A percentile compares a stretch with the other conserved stretches of the same genome.
phyloP scores from a whole-genome alignment of 352 stramenopile species.

The Phytophthora cajani region DNA sequence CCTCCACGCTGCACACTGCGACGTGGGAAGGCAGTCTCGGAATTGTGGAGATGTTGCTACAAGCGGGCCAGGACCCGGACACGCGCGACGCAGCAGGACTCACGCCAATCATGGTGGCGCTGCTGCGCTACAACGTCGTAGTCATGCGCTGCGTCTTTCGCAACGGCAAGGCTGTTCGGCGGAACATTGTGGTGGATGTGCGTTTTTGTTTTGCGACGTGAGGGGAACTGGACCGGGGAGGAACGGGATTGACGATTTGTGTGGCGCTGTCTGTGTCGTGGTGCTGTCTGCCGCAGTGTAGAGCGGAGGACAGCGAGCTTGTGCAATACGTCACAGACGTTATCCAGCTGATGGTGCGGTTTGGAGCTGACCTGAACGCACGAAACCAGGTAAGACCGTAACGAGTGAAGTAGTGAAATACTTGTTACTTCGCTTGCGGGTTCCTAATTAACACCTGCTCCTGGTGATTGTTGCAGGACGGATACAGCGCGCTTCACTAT shows the following conservation, averaged over 20 bases:
- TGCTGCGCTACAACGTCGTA: slow-evolving; percentile 34
- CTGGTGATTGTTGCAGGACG: slow-evolving; percentile 25
- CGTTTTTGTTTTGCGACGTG: slow-evolving; percentile 6
- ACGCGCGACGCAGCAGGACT: slow-evolving; percentile 23
- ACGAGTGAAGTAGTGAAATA: too few species aligned
- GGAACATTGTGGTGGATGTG: slow-evolving; percentile 35
- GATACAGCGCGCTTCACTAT: slow-evolving; percentile 23
- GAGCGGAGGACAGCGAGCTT: slow-evolving; percentile 17
- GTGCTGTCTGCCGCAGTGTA: slow-evolving; percentile 14
- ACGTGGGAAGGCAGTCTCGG: slow-evolving; percentile 25
- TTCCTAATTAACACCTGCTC: not conserved
- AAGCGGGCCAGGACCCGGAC: slow-evolving; percentile 30
- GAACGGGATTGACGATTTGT: slow-evolving; percentile 14
- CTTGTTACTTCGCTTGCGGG: not conserved
- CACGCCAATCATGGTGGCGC: slow-evolving; percentile 33
- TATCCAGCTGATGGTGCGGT: slow-evolving; percentile 13
- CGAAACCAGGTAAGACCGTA: slow-evolving; percentile 12
- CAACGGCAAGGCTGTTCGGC: slow-evolving; percentile 17
- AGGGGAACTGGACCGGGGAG: not conserved
- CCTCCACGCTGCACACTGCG: slow-evolving; percentile 27
- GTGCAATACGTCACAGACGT: slow-evolving; percentile 10
- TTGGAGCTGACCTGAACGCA: slow-evolving; percentile 18
- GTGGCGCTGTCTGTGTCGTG: not conserved
- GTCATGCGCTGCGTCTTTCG: slow-evolving; percentile 39
- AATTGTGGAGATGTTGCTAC: slow-evolving; percentile 23